These are phyloP conservation scores for Aspergillus terreus DNA, from an alignment of 2,329 filamentous ascomycete genomes.

Conservation along the genomic window DNA sequence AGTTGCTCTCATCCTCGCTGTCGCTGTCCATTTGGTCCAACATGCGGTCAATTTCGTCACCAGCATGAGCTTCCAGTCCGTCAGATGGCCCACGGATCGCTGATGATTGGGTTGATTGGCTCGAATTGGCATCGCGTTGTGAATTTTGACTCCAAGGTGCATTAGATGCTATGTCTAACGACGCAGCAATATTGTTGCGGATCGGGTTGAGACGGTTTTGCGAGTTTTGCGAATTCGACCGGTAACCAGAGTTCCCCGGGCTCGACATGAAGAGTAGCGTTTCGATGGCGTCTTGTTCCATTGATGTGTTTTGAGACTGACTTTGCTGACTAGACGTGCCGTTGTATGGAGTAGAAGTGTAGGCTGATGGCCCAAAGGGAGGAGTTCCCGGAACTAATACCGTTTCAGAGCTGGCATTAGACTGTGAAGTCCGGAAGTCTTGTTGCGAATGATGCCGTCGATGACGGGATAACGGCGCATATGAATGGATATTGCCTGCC, in stretches of 20 bases:
- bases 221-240: slow-evolving; percentile 34
- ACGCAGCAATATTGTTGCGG: slow-evolving; percentile 17
- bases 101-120: background rate
- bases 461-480: slow-evolving; percentile 24
- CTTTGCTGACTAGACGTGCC: slow-evolving; percentile 27
- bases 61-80: slow-evolving; percentile 30
- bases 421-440: slow-evolving; percentile 18
- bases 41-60: slow-evolving; percentile 40
- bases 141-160: slow-evolving; percentile 13
- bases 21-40: slow-evolving; percentile 40
- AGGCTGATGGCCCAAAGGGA: slow-evolving; percentile 24
- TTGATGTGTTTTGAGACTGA: slow-evolving; percentile 41
- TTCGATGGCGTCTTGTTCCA: slow-evolving; percentile 51
- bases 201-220: slow-evolving; percentile 18
- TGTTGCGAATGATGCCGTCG: slow-evolving; percentile 32
- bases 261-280: slow-evolving; percentile 50
- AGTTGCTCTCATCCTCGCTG: slow-evolving; percentile 29
- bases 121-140: slow-evolving; percentile 12
- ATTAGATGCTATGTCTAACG: slow-evolving; percentile 2
- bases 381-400: slow-evolving; percentile 29
- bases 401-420: slow-evolving; percentile 16
- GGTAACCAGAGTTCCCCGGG: slow-evolving; percentile 45
- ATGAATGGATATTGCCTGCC: slow-evolving; percentile 12
- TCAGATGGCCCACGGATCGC: slow-evolving; percentile 8
- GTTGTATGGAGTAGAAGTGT: slow-evolving; percentile 19